phyloP scores from a whole-genome alignment of 2,329 filamentous ascomycete species.

The Sporothrix humicola region DNA sequence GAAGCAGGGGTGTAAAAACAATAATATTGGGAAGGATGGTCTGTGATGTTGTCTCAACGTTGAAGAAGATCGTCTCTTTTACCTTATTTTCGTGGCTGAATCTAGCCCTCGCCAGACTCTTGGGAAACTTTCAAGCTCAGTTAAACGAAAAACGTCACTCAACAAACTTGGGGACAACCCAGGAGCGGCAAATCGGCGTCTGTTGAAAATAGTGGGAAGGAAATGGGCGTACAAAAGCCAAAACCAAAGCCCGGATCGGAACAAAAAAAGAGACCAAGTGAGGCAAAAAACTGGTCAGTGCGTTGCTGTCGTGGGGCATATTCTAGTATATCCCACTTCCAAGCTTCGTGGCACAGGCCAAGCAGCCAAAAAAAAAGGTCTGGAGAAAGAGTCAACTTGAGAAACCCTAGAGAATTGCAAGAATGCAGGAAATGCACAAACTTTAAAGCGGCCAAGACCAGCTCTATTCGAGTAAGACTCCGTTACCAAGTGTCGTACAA shows the following conservation, averaged over 20 bases:
- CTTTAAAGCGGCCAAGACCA: no score
- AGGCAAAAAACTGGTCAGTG: conserved; percentile 1
- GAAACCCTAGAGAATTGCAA: background rate
- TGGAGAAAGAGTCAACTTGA: background rate
- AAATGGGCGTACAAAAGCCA: no score
- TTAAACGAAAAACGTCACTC: background rate
- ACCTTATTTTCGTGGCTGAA: background rate
- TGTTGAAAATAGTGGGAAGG: background rate
- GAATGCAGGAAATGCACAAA: background rate
- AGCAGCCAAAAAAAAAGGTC: background rate
- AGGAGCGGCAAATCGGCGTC: background rate
- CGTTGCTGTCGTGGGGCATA: background rate
- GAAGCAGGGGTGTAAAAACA: no score
- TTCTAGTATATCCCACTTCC: background rate
- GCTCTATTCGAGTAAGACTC: background rate
- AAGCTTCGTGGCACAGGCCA: background rate
- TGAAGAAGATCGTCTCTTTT: background rate
- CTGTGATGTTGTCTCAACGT: background rate
- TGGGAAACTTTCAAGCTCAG: background rate
- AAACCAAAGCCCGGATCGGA: background rate
- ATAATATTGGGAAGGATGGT: no score
- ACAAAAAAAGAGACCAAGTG: background rate
- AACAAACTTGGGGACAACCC: background rate
- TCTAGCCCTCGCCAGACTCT: background rate
- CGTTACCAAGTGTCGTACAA: background rate